Percentiles rank a stretch among this genome's conserved stretches.
Conservation (phyloP, 805 yeast species). For the Lachancea mirantina region DNA sequence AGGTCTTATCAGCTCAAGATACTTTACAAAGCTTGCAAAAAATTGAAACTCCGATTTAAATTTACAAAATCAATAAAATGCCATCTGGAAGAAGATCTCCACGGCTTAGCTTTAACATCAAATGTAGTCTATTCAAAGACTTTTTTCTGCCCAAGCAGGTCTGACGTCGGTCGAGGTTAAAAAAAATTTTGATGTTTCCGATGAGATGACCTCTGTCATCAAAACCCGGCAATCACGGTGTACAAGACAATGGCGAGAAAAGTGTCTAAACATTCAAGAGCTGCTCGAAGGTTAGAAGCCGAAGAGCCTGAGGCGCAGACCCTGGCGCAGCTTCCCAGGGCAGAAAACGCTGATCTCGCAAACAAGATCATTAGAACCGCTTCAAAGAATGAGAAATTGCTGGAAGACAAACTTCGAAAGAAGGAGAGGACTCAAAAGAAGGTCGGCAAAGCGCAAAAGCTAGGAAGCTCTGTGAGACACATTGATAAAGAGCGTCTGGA, state of each 20-base stretch:
- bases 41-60: too few relatives aligned
- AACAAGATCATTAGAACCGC: constrained; percentile 62
- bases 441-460: constrained; percentile 19
- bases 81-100: too few relatives aligned
- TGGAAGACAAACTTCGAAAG: constrained; percentile 48
- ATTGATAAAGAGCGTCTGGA: constrained; percentile 37
- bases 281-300: constrained; percentile 62
- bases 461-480: constrained; percentile 28
- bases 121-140: too few relatives aligned
- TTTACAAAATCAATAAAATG: too few relatives aligned
- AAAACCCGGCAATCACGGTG: neutral
- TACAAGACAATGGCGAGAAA: constrained; percentile 20
- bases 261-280: constrained; percentile 66
- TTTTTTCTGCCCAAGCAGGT: too few relatives aligned
- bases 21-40: too few relatives aligned
- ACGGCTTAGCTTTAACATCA: too few relatives aligned
- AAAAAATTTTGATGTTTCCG: constrained; percentile 1
- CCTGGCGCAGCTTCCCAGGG: constrained; percentile 48
- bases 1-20: too few relatives aligned
- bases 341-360: constrained; percentile 50
- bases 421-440: constrained; percentile 26
- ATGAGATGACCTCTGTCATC: constrained; percentile 1
- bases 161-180: neutral
- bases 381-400: constrained; percentile 55
- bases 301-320: constrained; percentile 42